Base-by-base conservation (phyloP, 2,329 filamentous ascomycete species). In the Fusarium metavorans region DNA sequence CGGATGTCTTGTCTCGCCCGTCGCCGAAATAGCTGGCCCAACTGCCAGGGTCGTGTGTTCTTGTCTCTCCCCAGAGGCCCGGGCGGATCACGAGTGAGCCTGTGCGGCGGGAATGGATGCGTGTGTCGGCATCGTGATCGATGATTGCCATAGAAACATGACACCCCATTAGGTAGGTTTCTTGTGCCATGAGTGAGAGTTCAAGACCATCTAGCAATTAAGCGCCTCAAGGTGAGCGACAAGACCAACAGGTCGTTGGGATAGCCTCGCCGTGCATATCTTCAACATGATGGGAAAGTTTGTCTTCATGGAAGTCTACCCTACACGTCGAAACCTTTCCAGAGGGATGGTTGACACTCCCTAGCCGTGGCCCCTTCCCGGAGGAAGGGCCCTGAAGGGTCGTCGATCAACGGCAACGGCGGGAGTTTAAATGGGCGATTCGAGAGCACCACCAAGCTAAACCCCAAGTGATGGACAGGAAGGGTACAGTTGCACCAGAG, bases 341-440 rank as follows among this genome's bases (percentile, higher is more conserved):
- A 57, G 20, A 10, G 54, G 16, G 32, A 57, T 25, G 20, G 48
- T 54, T 32, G 32, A 57, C n/a, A 34, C 9, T 11, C 23, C 39
- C 58, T 18, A 52, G 45, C 25, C 25, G 41, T 32, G 37, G 13
- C 54, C 37, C 62, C 60, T 39, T 23, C 18, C 64, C 48, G 48
- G 25, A 32, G 48, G 48, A 20, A 16, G 7, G 45, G 45, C 61
- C 58, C 35, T 25, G 27, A 58, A 54, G 45, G 68, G 52, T 39
- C 54, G 68, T 59, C 50, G 56, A 65, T 72, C 63, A 61, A 71
- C 69, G 76, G 75, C 58, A 74, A 67, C 20, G 43, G 72, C 70
- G 74, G 76, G 68, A 76, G 59, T 48, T 68, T 68, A 67, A 68
- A 57, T 67, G 50, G 66, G 39, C 39, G 43, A 50, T 34, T 65